Evolutionary conservation across 495 filamentous ascomycete species (phyloP).

Genomic region (Hyaloscypha finlandica): DNA sequence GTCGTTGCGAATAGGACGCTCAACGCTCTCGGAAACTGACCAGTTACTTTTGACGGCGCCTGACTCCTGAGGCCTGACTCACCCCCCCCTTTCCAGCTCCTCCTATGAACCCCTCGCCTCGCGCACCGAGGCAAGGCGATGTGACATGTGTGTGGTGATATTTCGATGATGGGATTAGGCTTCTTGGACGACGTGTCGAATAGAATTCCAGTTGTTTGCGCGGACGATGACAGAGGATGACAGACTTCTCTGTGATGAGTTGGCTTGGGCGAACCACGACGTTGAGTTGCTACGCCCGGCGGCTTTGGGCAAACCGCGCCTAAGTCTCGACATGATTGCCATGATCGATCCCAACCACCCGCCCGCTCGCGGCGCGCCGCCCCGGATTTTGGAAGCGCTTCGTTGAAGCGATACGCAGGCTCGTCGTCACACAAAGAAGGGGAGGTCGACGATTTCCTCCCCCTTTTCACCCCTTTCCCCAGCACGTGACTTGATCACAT

Average conservation of each 20-base stretch:
- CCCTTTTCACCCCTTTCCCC: background rate
- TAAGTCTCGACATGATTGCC: conserved; percentile 6
- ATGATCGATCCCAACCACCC: background rate
- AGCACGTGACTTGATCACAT: background rate
- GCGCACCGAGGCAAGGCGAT: conserved; percentile 6
- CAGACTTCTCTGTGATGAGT: background rate
- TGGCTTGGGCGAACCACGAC: conserved; percentile 1
- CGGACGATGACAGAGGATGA: conserved; percentile 5
- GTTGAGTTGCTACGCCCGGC: background rate
- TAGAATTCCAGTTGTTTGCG: conserved; percentile 8
- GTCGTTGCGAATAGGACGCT: conserved; percentile 2
- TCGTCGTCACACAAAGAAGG: background rate
- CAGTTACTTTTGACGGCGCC: conserved; percentile 9
- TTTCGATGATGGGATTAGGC: conserved; percentile 7
- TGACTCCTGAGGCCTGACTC: background rate
- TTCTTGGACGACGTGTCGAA: background rate
- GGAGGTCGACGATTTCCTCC: background rate
- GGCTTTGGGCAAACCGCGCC: background rate
- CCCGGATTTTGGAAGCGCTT: conserved; percentile 1
- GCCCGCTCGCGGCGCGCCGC: background rate
- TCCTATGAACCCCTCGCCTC: background rate
- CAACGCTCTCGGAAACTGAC: background rate
- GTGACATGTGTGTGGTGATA: conserved; percentile 3
- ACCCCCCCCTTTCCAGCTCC: background rate
- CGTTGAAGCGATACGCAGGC: background rate